phyloP scores from a whole-genome alignment of 2,329 filamentous ascomycete species.

The Alternaria brassicae region DNA sequence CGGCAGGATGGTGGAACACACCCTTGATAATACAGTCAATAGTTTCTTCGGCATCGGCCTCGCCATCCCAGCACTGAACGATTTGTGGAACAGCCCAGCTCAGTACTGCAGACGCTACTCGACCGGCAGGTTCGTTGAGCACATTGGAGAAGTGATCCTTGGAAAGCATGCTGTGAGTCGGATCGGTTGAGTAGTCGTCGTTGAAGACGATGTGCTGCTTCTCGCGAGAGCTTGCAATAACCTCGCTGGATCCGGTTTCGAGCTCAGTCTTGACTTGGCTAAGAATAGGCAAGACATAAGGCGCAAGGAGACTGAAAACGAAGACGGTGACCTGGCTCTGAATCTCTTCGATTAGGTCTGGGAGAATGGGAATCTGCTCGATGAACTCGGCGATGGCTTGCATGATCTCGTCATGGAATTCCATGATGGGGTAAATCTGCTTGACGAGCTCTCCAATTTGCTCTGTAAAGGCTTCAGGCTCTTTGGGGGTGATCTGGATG shows the following conservation, averaged over 20 bases:
- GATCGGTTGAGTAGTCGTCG: conserved; percentile 77
- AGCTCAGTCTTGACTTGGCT: conserved; percentile 87
- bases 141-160: conserved; percentile 95
- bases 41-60: conserved; percentile 73
- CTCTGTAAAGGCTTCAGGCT: conserved; percentile 83
- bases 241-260: conserved; percentile 81
- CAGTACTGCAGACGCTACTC: conserved; percentile 78
- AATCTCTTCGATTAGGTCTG: conserved; percentile 83
- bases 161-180: conserved; percentile 93
- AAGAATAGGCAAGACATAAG: conserved; percentile 85
- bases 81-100: conserved; percentile 89
- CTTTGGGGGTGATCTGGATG: conserved; percentile 74
- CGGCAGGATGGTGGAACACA: conserved; percentile 87
- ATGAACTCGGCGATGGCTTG: conserved; percentile 78
- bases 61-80: conserved; percentile 86
- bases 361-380: conserved; percentile 83
- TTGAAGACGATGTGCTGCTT: conserved; percentile 89
- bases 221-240: conserved; percentile 82
- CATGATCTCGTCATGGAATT: conserved; percentile 90
- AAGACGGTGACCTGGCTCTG: conserved; percentile 88
- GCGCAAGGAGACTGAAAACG: conserved; percentile 89
- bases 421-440: conserved; percentile 86
- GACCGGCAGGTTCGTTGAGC: conserved; percentile 87
- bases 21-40: conserved; percentile 80
- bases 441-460: conserved; percentile 76